These are phyloP conservation scores for Vicia faba DNA, from an alignment of 306 rosid species.

Conservation along the genomic window DNA sequence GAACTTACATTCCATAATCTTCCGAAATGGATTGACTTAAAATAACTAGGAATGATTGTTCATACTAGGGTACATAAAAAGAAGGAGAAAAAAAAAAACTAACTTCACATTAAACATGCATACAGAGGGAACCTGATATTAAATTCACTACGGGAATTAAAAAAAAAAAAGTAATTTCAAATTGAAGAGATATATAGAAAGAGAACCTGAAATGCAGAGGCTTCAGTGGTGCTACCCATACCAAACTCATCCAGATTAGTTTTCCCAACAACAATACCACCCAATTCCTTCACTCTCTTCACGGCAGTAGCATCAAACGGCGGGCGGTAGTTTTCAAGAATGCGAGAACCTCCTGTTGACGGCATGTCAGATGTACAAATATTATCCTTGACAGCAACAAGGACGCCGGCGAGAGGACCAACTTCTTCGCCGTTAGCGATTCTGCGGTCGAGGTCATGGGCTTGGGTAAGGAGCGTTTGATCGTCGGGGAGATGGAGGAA, in stretches of 20 bases:
- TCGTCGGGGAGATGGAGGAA: slow-evolving; percentile 77
- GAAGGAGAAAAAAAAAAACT: neutral
- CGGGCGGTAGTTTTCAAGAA: slow-evolving; percentile 73
- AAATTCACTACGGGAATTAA: neutral
- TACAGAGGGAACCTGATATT: neutral
- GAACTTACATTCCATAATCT: too few species aligned
- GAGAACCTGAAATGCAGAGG: slow-evolving; percentile 86
- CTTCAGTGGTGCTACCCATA: slow-evolving; percentile 98
- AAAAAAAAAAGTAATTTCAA: neutral
- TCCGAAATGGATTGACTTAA: neutral
- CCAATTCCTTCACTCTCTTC: slow-evolving; percentile 68
- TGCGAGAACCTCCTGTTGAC: slow-evolving; percentile 80
- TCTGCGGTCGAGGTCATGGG: slow-evolving; percentile 54
- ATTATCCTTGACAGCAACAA: slow-evolving; percentile 91
- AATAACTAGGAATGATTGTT: neutral
- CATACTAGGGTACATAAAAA: neutral
- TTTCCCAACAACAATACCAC: slow-evolving; percentile 86
- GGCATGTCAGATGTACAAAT: slow-evolving; percentile 91
- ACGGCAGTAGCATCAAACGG: slow-evolving; percentile 92
- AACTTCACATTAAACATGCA: neutral
- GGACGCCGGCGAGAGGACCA: slow-evolving; percentile 84
- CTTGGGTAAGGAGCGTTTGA: slow-evolving; percentile 50
- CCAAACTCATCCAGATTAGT: slow-evolving; percentile 97
- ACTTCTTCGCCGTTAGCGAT: slow-evolving; percentile 57
- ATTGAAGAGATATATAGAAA: neutral